Evolutionary conservation across 2,329 filamentous ascomycete genomes (phyloP).

Genomic region (Trichoderma simmonsii): DNA sequence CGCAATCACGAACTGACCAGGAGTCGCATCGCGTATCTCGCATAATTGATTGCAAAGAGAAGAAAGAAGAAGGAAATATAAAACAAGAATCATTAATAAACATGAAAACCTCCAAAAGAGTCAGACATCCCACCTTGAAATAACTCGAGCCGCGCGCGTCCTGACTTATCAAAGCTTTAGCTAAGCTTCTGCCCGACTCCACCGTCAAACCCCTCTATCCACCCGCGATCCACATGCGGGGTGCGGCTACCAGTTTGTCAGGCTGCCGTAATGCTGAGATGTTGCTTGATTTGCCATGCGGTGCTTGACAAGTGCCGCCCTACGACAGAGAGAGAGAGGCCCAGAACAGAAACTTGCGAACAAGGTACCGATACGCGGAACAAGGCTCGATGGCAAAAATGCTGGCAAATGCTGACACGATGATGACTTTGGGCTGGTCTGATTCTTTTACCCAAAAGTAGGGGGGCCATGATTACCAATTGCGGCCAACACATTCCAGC

Average conservation of each 20-base stretch:
- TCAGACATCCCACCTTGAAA: background rate
- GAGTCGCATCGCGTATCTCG: background rate
- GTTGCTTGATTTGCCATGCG: background rate
- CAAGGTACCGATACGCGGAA: background rate
- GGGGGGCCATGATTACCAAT: background rate
- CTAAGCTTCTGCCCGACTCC: conserved; percentile 24
- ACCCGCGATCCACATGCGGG: conserved; percentile 8
- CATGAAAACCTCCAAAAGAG: background rate
- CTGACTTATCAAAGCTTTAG: conserved; percentile 29
- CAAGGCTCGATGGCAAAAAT: background rate
- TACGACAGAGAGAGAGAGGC: background rate
- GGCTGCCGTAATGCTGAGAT: conserved; percentile 29
- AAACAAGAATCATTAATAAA: background rate
- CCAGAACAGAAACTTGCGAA: background rate
- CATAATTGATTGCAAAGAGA: background rate
- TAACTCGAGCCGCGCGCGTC: background rate
- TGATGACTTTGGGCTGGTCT: conserved; percentile 3
- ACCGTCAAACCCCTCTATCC: background rate
- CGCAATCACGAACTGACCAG: background rate
- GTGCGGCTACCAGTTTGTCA: conserved; percentile 27
- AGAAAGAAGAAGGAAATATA: background rate
- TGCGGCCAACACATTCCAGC: conserved; percentile 1
- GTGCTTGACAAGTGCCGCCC: background rate
- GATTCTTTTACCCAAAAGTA: background rate
- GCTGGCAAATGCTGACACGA: conserved; percentile 6